phyloP scores from a whole-genome alignment of 768 basidiomycete species.

The Kwoniella bestiolae region DNA sequence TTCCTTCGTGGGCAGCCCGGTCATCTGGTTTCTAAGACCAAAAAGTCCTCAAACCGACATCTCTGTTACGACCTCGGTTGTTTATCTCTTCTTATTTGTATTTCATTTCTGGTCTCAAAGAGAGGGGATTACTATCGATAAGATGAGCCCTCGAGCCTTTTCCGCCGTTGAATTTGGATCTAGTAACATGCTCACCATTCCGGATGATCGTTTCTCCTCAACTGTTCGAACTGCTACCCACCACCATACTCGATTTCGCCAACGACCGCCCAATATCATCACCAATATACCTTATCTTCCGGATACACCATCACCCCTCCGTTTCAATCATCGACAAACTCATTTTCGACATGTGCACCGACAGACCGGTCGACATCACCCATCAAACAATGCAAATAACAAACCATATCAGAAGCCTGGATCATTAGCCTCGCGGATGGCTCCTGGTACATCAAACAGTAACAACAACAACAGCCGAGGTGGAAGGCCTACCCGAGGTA shows the following conservation, averaged over 20 bases:
- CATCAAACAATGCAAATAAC: conserved; percentile 22
- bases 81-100: neutral
- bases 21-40: neutral
- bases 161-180: conserved; percentile 10
- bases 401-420: conserved; percentile 28
- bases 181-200: conserved; percentile 17
- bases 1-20: neutral
- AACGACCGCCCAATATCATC: conserved; percentile 14
- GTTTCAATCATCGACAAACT: neutral
- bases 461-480: conserved; percentile 7
- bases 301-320: conserved; percentile 5
- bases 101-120: neutral
- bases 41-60: neutral
- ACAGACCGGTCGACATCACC: conserved; percentile 24
- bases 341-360: neutral
- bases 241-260: neutral
- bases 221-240: neutral
- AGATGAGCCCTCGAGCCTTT: conserved; percentile 27
- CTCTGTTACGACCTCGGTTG: neutral
- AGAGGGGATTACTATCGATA: neutral
- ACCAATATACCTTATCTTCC: neutral
- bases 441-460: neutral
- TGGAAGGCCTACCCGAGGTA: conserved; percentile 7
- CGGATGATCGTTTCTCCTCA: conserved; percentile 6
- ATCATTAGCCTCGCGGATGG: conserved; percentile 11